Evolutionary conservation across 139 green algal species (phyloP).

Genomic region (Chlamydomonas eustigma): DNA sequence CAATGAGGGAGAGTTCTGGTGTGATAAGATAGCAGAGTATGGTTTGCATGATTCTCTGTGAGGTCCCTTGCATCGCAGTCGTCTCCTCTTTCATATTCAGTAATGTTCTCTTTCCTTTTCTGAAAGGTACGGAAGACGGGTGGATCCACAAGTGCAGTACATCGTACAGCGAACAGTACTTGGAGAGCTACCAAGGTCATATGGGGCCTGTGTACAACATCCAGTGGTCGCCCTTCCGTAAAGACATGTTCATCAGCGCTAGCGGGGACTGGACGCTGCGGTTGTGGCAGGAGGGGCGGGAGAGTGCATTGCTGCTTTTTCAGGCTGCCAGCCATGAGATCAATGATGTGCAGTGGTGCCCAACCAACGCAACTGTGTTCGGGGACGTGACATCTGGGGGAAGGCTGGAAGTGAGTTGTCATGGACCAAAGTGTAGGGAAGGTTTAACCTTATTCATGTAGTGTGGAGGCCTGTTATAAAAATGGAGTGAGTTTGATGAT

Average conservation of each 20-base stretch:
- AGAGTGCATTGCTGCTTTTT: conserved; percentile 63
- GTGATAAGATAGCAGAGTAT: too few species aligned
- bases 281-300: conserved; percentile 65
- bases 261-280: conserved; percentile 76
- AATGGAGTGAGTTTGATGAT: too few species aligned
- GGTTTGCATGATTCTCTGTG: too few species aligned
- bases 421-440: too few species aligned
- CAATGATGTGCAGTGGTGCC: conserved; percentile 76
- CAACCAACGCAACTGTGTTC: conserved; percentile 75
- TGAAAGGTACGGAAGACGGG: conserved; percentile 84
- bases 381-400: conserved; percentile 64
- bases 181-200: conserved; percentile 74
- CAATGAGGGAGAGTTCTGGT: too few species aligned
- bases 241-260: conserved; percentile 65
- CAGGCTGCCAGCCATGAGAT: conserved; percentile 59
- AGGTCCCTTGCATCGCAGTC: too few species aligned
- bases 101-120: conserved; percentile 27
- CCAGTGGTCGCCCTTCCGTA: conserved; percentile 71
- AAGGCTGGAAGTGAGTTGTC: conserved; percentile 61
- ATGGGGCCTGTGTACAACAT: conserved; percentile 71
- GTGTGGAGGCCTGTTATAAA: too few species aligned
- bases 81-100: too few species aligned
- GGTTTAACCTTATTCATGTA: too few species aligned
- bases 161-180: conserved; percentile 78
- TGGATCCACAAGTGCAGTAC: conserved; percentile 80